These are phyloP conservation scores for Cucurbita argyrosperma DNA, from an alignment of 306 rosid species.

Conservation along the genomic window DNA sequence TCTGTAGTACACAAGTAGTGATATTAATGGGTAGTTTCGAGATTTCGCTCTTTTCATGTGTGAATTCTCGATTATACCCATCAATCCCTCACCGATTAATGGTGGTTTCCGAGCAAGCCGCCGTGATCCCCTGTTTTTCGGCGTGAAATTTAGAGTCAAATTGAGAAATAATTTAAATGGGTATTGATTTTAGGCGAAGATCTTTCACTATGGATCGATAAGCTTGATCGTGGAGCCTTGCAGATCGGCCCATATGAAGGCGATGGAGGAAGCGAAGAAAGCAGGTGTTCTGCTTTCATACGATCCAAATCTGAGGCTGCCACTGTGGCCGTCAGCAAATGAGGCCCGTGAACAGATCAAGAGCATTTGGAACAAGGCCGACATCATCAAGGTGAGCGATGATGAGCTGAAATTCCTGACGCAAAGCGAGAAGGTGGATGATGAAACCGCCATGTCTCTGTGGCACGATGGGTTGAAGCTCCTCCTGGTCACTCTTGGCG, in stretches of 20 bases:
- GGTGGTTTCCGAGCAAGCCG: too few species aligned
- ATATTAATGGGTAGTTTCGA: not conserved
- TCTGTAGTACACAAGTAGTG: not conserved
- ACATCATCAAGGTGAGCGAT: constrained; percentile 75
- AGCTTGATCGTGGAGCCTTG: constrained; percentile 98
- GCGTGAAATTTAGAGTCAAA: not conserved
- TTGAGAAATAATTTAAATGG: not conserved
- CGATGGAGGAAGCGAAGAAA: constrained; percentile 74
- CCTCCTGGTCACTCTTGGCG: constrained; percentile 90
- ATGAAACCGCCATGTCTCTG: constrained; percentile 54
- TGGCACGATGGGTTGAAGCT: constrained; percentile 80
- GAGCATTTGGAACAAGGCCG: constrained; percentile 89
- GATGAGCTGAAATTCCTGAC: constrained; percentile 84
- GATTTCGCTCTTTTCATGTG: not conserved
- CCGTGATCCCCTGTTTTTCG: not conserved
- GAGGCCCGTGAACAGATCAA: constrained; percentile 75
- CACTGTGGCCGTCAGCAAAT: constrained; percentile 62
- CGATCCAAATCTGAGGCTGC: constrained; percentile 71
- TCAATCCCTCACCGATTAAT: too few species aligned
- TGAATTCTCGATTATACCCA: not conserved
- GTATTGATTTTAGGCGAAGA: constrained; percentile 38
- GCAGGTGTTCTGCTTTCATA: constrained; percentile 83
- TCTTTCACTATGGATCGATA: constrained; percentile 85
- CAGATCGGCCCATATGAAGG: constrained; percentile 86
- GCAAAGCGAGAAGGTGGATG: constrained; percentile 49